A percentile compares a stretch with the other conserved stretches of the same genome.
These are phyloP conservation scores for Capsicum chinense DNA, from an alignment of 257 asterid genomes.

Conservation along the genomic window DNA sequence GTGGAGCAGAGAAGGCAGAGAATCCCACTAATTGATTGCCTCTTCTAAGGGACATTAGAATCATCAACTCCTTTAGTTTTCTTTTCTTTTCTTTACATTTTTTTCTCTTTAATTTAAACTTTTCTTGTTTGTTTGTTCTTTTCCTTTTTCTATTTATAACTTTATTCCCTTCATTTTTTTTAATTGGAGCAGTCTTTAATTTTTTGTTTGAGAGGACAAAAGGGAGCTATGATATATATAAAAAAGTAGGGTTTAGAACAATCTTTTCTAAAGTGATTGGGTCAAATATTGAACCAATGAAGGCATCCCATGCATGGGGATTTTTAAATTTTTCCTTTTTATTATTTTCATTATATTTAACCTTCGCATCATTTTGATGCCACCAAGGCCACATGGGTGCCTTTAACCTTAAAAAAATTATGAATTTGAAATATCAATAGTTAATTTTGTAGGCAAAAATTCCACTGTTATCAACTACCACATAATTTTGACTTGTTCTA, in stretches of 20 bases:
- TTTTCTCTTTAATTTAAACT: slow-evolving; percentile 36
- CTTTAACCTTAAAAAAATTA: slow-evolving; percentile 23
- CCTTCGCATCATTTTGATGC: slow-evolving; percentile 34
- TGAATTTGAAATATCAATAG: not conserved
- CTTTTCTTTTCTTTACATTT: slow-evolving; percentile 33
- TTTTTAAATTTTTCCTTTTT: slow-evolving; percentile 31
- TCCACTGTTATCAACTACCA: not conserved
- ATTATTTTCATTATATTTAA: not conserved
- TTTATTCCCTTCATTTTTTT: slow-evolving; percentile 51
- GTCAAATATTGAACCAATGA: slow-evolving; percentile 35
- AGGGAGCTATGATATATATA: slow-evolving; percentile 44
- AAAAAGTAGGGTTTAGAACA: slow-evolving; percentile 49
- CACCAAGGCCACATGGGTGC: slow-evolving; percentile 29
- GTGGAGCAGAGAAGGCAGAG: slow-evolving; percentile 37
- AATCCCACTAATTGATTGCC: slow-evolving; percentile 52
- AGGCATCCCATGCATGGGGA: slow-evolving; percentile 36
- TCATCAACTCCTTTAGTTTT: slow-evolving; percentile 36
- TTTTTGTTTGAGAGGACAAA: slow-evolving; percentile 46
- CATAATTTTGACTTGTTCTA: not conserved
- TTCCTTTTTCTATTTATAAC: slow-evolving; percentile 42
- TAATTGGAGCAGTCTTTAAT: slow-evolving; percentile 25
- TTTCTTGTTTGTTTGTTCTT: slow-evolving; percentile 52
- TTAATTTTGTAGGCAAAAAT: slow-evolving; percentile 37
- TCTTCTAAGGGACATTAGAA: slow-evolving; percentile 34
- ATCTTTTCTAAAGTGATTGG: slow-evolving; percentile 53